These are phyloP conservation scores for Bipolaris gigantea DNA, from an alignment of 2,329 filamentous ascomycete genomes.

Conservation along the genomic window DNA sequence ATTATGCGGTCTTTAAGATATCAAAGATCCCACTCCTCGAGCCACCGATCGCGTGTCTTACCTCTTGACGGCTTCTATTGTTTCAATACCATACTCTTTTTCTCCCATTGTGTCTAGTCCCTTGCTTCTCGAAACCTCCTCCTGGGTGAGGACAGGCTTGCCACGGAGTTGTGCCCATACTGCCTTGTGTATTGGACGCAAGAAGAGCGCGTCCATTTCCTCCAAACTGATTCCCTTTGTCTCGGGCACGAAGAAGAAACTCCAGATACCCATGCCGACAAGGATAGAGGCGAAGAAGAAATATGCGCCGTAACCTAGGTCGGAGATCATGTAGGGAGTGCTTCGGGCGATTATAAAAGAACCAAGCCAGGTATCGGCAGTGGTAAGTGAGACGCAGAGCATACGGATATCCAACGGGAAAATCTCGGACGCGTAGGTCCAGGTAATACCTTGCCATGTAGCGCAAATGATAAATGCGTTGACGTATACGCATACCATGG, in stretches of 20 bases:
- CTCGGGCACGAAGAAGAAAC: constrained; percentile 39
- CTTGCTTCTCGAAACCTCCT: constrained; percentile 22
- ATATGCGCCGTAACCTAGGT: constrained; percentile 45
- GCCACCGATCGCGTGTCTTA: constrained; percentile 1
- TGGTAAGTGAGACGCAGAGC: constrained; percentile 46
- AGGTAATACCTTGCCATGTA: constrained; percentile 49
- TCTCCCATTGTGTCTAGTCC: constrained; percentile 17
- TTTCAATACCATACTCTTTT: constrained; percentile 25
- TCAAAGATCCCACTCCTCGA: not conserved
- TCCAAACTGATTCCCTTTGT: constrained; percentile 38
- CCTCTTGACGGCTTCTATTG: constrained; percentile 19
- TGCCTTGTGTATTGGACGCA: constrained; percentile 32
- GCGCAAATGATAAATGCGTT: constrained; percentile 58
- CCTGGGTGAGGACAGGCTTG: constrained; percentile 20
- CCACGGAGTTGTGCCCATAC: constrained; percentile 36
- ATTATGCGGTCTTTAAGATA: not conserved
- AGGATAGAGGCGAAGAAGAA: constrained; percentile 44
- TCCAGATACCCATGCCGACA: constrained; percentile 36
- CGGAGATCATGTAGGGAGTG: constrained; percentile 45
- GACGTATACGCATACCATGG: constrained; percentile 59
- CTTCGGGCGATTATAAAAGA: constrained; percentile 46
- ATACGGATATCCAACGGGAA: constrained; percentile 49
- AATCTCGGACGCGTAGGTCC: constrained; percentile 54
- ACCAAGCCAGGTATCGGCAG: constrained; percentile 46
- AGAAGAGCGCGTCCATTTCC: constrained; percentile 39